Evolutionary conservation across 2,329 filamentous ascomycete genomes (phyloP), one percentile per base, ranked within the genome.

Genomic region (Biscogniauxia sp.): DNA sequence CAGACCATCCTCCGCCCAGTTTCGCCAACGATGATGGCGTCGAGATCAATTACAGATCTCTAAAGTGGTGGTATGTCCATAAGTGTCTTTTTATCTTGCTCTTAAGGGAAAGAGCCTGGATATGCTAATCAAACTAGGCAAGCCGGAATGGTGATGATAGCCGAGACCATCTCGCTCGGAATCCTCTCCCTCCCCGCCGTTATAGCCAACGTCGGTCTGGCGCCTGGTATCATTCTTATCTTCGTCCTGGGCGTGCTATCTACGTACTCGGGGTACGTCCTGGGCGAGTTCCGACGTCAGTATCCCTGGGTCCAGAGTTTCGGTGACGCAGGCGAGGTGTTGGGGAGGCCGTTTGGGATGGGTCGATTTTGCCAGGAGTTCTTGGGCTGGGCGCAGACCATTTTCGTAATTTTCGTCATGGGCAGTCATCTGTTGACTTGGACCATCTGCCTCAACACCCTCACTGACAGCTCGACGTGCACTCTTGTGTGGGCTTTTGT

Each of bases 141-240:
- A 73, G 79, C 78, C 37, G 76, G 76, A 2, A 74, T 79, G 23
- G 73, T 80, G 51, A 66, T 80, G 59, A 76, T 80, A 55, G 78
- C 78, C 15, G 78, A 80, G 59, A 79, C 78, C 1, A 77, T 80
- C 59, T 79, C 76, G 0, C 75, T 80, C n/a, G 78, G 78, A 0
- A 79, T 80, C 72, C 89, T 92, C 77, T 91, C 88, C 0, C 90
- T 92, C 63, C 90, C 90, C 0, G 90, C 87, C 70, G 91, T 89
- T 0, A 87, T 92, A 70, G 88, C 89, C 2, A 78, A 88, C 13
- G 80, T 92, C 51, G 89, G 90, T 3, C 80, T 92, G 15, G 87
- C 89, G 1, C 89, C 89, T 0, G 90, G 89, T n/a, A 77, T 93
- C 58, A 84, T 91, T 62, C 72, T 92, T 71, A 92, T 90, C 51